phyloP scores from a whole-genome alignment of 2,329 filamentous ascomycete species.

The Triangularia setosa region DNA sequence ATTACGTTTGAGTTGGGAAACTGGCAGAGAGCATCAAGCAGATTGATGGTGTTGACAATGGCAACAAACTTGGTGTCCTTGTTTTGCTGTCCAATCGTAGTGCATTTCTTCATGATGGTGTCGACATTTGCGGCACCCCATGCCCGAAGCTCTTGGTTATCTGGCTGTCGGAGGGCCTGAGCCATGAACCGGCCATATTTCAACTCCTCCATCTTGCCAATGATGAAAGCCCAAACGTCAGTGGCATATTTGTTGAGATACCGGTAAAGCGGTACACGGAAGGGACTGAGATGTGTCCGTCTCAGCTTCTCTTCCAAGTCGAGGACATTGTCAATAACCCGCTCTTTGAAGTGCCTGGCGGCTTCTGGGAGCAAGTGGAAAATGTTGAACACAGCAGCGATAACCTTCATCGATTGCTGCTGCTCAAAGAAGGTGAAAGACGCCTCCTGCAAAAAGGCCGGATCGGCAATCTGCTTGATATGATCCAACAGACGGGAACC shows the following conservation, averaged over 20 bases:
- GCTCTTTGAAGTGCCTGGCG: conserved; percentile 85
- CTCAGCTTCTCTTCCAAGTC: conserved; percentile 81
- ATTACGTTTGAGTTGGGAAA: conserved; percentile 52
- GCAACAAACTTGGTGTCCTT: conserved; percentile 66
- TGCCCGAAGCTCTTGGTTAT: conserved; percentile 70
- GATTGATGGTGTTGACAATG: conserved; percentile 82
- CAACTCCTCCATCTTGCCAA: conserved; percentile 75
- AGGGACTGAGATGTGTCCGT: conserved; percentile 85
- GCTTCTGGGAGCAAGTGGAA: conserved; percentile 92
- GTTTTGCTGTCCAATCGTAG: conserved; percentile 59
- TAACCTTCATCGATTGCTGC: conserved; percentile 86
- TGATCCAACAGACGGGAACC: conserved; percentile 90
- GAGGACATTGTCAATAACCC: conserved; percentile 84
- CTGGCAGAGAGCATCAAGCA: conserved; percentile 73
- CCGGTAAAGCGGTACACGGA: conserved; percentile 83
- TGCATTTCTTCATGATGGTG: conserved; percentile 63
- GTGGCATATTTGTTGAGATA: conserved; percentile 91
- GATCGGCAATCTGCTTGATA: conserved; percentile 84
- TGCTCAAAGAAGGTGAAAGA: conserved; percentile 96
- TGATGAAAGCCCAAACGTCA: conserved; percentile 78
- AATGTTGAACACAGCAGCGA: conserved; percentile 91
- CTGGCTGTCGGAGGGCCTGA: conserved; percentile 73
- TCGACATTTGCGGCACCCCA: conserved; percentile 71
- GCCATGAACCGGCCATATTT: conserved; percentile 88
- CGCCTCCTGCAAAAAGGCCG: conserved; percentile 74